A percentile compares a stretch with the other conserved stretches of the same genome.
Conservation (phyloP, 352 stramenopile genomes). For the Sclerospora graminicola region DNA sequence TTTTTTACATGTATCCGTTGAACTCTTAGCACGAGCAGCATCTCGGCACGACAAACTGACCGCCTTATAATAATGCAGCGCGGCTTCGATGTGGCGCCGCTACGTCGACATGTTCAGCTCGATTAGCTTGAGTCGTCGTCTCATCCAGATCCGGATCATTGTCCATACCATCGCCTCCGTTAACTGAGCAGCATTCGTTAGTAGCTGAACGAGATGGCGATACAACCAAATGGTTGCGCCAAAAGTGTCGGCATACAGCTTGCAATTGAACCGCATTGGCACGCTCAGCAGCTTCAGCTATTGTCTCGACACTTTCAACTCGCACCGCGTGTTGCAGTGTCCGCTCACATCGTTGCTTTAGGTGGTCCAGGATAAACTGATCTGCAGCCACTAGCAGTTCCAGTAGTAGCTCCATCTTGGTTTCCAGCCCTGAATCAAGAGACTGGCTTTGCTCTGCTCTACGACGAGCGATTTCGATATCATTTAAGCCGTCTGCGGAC, state of each 20-base stretch:
- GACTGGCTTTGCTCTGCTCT: constrained; percentile 5
- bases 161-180: constrained; percentile 5
- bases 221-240: constrained; percentile 65
- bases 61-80: constrained; percentile 11
- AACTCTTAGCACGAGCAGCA: constrained; percentile 2
- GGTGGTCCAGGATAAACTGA: constrained; percentile 94
- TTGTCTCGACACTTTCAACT: constrained; percentile 75
- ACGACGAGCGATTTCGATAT: constrained; percentile 20
- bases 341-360: constrained; percentile 93
- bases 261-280: constrained; percentile 88
- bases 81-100: constrained; percentile 6
- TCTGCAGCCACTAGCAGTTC: constrained; percentile 90
- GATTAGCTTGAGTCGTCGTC: constrained; percentile 6
- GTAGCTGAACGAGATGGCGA: neutral
- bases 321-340: constrained; percentile 77
- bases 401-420: constrained; percentile 55
- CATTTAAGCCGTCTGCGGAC: constrained; percentile 23
- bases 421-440: constrained; percentile 17
- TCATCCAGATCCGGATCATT: constrained; percentile 8
- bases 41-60: neutral
- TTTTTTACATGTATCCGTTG: constrained; percentile 2
- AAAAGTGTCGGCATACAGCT: constrained; percentile 88
- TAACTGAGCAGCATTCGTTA: constrained; percentile 10
- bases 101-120: constrained; percentile 10
- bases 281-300: constrained; percentile 84